A percentile compares a stretch with the other conserved stretches of the same genome.
These are phyloP conservation scores for Fusarium nisikadoi DNA, from an alignment of 2,329 filamentous ascomycete genomes.

Conservation along the genomic window DNA sequence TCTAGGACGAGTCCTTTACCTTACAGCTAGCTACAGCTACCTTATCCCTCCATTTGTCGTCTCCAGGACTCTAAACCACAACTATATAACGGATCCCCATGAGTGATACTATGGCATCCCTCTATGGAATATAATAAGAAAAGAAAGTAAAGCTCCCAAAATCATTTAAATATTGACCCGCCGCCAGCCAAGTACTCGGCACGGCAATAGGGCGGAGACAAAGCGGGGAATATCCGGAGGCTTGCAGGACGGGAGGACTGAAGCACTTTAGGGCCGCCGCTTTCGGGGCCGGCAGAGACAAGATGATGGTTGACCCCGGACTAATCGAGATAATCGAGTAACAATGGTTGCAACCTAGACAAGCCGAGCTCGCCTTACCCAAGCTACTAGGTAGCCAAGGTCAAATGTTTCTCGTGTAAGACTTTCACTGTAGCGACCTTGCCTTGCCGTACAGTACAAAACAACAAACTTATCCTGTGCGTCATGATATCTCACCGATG, in stretches of 20 bases:
- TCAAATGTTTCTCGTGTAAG: not conserved
- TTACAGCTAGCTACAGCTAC: not conserved
- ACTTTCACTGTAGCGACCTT: not conserved
- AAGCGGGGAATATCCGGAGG: constrained; percentile 5
- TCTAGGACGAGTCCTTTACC: too few species aligned
- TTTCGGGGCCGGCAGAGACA: constrained; percentile 22
- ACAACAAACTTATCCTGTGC: not conserved
- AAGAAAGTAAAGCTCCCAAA: not conserved
- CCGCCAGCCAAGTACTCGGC: constrained; percentile 9
- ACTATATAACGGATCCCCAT: too few species aligned
- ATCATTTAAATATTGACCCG: not conserved
- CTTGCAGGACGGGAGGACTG: constrained; percentile 5
- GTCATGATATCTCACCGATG: constrained; percentile 20
- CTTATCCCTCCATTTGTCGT: not conserved
- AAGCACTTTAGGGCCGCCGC: constrained; percentile 8
- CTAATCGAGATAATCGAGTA: constrained; percentile 3
- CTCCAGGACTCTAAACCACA: not conserved
- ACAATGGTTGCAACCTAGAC: constrained; percentile 19
- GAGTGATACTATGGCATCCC: not conserved
- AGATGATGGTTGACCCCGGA: not conserved
- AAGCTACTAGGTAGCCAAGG: not conserved
- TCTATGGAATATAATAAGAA: not conserved
- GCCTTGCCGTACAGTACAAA: not conserved
- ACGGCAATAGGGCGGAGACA: constrained; percentile 27
- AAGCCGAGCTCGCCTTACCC: not conserved